Evolutionary conservation across 257 asterid species (phyloP), one percentile per base, ranked within the genome.

Genomic region (Solanum rostratum): DNA sequence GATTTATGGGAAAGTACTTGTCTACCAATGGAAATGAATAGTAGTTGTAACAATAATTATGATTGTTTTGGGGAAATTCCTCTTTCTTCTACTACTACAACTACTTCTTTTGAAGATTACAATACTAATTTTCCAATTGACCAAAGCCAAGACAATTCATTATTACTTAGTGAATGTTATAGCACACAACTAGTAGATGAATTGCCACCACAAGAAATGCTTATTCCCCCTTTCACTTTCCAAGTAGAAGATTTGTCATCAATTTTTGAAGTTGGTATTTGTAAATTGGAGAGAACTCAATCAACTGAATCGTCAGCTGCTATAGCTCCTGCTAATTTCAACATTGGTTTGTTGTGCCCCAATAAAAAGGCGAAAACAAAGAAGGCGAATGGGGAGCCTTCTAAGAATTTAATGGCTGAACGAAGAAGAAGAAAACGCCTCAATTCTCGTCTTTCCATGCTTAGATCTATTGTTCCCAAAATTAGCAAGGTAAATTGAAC

Each of bases 401-500:
- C 98, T 0, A 94, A 94, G 92, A 94, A 94, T 29, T 90, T 94
- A 79, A 93, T 92, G 97, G 98, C 98, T 13, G 98, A 94, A 88
- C 86, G 98, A 53, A 90, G 98, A 53, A 85, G 98, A 79, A 90
- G 98, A 84, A 93, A 93, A 85, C 88, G 96, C 4, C 90, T 94
- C 71, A 94, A 94, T 86, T 97, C 91, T 80, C 93, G 97, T 10
- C 98, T 94, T 43, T 91, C 95, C 7, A 91, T 93, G 97, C 95
- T 95, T 87, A 82, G 98, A 88, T 92, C 98, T 41, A 93, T 93
- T 81, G 98, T 95, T 63, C 98, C 98, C 73, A 95, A 93, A 86
- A 92, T 95, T n/a, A 95, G 92, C 96, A 95, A 95, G 97, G 69
- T 62, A 62, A 60, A 60, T 60, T 60, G 10, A 57, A 10, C 13